These are phyloP conservation scores for Sparassis latifolia DNA, from an alignment of 1,284 basidiomycete genomes.

Conservation along the genomic window DNA sequence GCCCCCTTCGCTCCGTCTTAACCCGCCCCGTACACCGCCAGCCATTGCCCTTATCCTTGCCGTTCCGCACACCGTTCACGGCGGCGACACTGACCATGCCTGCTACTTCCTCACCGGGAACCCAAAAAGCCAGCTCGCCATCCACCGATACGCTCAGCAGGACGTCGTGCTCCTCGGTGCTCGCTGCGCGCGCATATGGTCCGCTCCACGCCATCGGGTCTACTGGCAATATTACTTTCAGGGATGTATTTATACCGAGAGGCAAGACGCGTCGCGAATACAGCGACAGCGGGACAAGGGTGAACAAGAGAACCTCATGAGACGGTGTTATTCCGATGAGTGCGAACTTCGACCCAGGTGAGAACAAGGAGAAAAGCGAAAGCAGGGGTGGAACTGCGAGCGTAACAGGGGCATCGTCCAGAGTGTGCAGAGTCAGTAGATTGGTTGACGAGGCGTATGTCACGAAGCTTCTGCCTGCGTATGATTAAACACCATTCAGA, in stretches of 20 bases:
- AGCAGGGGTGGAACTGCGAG: constrained; percentile 46
- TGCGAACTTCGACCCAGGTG: constrained; percentile 9
- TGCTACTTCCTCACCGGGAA: constrained; percentile 41
- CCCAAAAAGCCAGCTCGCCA: constrained; percentile 82
- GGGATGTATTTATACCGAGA: constrained; percentile 32
- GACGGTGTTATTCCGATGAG: constrained; percentile 20
- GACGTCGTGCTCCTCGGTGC: constrained; percentile 56
- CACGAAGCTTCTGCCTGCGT: constrained; percentile 16
- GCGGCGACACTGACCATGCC: neutral
- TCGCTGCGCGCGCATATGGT: constrained; percentile 25
- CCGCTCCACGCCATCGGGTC: constrained; percentile 88
- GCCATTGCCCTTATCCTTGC: constrained; percentile 18
- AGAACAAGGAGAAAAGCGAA: constrained; percentile 50
- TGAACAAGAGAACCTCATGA: constrained; percentile 16
- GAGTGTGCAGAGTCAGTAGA: constrained; percentile 43
- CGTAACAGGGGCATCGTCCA: constrained; percentile 30
- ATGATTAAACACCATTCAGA: too few relatives aligned
- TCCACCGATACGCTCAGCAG: constrained; percentile 68
- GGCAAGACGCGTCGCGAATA: constrained; percentile 38
- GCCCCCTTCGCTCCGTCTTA: constrained; percentile 57
- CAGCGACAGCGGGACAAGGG: constrained; percentile 26
- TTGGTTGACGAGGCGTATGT: constrained; percentile 40
- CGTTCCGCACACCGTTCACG: neutral
- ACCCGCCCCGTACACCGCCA: constrained; percentile 75
- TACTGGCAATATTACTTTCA: constrained; percentile 66